Evolutionary conservation across 495 filamentous ascomycete genomes (phyloP).

Genomic region (Lophium mytilinum): DNA sequence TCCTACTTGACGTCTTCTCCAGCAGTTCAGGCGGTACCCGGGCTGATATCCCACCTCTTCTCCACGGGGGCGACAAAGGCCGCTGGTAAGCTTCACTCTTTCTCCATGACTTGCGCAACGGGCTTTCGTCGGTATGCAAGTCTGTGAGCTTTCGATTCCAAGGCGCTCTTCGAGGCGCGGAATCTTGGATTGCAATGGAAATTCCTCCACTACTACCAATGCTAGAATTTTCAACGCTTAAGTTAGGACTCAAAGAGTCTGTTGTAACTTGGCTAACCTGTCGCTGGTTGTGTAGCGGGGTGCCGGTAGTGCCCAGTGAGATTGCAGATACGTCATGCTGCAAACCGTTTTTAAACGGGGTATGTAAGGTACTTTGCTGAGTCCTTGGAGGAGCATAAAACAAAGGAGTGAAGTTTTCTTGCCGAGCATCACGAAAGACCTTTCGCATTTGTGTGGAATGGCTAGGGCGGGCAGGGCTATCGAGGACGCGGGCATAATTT

Average conservation of each 20-base stretch:
- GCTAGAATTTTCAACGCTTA: too few relatives aligned
- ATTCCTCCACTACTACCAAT: too few relatives aligned
- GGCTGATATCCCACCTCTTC: too few relatives aligned
- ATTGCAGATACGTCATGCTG: neutral
- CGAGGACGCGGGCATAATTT: neutral
- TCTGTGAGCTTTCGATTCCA: too few relatives aligned
- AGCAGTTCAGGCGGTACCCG: too few relatives aligned
- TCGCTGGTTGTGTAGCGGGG: neutral
- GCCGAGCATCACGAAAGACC: neutral
- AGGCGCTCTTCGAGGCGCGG: too few relatives aligned
- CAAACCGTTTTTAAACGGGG: neutral
- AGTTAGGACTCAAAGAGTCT: neutral
- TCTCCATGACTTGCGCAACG: too few relatives aligned
- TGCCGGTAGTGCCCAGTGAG: neutral
- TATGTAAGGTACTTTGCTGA: neutral
- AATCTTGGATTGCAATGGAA: too few relatives aligned
- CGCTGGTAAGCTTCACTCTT: too few relatives aligned
- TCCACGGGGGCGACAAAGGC: too few relatives aligned
- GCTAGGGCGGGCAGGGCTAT: neutral
- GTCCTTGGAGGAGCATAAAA: neutral
- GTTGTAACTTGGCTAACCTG: neutral
- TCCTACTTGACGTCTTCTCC: too few relatives aligned
- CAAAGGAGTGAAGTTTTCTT: neutral
- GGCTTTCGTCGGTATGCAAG: too few relatives aligned
- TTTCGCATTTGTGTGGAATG: neutral